A percentile compares a stretch with the other conserved stretches of the same genome.
Conservation (phyloP, 2,329 filamentous ascomycete genomes). For the Phialemoniopsis sp. region DNA sequence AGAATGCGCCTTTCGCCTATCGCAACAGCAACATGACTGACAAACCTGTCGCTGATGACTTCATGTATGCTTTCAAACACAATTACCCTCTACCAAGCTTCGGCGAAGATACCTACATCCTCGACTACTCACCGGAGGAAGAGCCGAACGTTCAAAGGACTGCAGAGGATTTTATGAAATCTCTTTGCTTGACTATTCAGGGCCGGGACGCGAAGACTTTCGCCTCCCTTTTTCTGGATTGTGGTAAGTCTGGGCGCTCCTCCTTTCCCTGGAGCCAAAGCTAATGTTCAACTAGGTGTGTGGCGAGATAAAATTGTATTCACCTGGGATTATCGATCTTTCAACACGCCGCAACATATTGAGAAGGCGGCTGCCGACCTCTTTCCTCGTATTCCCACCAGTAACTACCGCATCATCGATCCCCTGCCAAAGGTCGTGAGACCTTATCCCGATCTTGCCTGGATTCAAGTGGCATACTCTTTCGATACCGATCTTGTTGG, state of each 20-base stretch:
- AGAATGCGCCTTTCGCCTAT: too few species aligned
- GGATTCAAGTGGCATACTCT: conserved; percentile 21
- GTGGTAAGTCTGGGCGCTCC: conserved; percentile 9
- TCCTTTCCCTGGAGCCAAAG: background rate
- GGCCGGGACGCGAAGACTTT: conserved; percentile 22
- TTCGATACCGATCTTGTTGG: conserved; percentile 23
- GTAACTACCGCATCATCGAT: conserved; percentile 17
- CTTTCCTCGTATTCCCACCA: conserved; percentile 19
- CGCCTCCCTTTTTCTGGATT: conserved; percentile 18
- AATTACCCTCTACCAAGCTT: conserved; percentile 30
- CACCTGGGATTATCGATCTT: conserved; percentile 28
- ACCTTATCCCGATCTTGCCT: conserved; percentile 20
- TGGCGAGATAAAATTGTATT: conserved; percentile 29
- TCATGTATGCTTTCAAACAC: conserved; percentile 36
- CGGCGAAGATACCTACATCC: too few species aligned
- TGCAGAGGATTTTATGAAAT: too few species aligned
- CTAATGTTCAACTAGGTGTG: conserved; percentile 21
- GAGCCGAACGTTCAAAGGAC: too few species aligned
- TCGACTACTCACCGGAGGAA: too few species aligned
- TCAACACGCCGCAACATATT: conserved; percentile 24
- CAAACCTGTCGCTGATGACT: conserved; percentile 31
- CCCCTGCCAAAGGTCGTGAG: conserved; percentile 15
- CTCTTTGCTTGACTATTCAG: too few species aligned
- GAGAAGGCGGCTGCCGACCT: conserved; percentile 25
- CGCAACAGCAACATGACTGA: too few species aligned